Percentiles rank a stretch among this genome's conserved stretches.
phyloP scores from a whole-genome alignment of 257 asterid genomes.

The Ophiorrhiza pumila region DNA sequence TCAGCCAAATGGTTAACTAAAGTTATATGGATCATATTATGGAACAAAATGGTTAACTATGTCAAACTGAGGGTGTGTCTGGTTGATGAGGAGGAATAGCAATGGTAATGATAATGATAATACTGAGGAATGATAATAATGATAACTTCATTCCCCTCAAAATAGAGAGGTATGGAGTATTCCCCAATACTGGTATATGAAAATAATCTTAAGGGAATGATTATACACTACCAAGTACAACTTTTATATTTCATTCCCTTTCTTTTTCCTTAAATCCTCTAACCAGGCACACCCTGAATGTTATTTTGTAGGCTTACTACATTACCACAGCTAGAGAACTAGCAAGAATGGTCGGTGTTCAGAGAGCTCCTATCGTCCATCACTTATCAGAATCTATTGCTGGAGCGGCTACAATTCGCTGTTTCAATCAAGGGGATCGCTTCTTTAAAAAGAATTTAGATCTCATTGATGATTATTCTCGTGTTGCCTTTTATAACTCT shows the following conservation, averaged over 20 bases:
- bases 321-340: conserved; percentile 71
- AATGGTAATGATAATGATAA: too few relatives aligned
- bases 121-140: too few relatives aligned
- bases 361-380: conserved; percentile 76
- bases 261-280: too few relatives aligned
- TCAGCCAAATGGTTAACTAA: neutral
- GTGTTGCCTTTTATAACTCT: conserved; percentile 62
- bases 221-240: too few relatives aligned
- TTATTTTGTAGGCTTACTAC: conserved; percentile 55
- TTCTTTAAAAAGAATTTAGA: conserved; percentile 42
- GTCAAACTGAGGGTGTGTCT: neutral
- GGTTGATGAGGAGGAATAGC: too few relatives aligned
- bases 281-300: too few relatives aligned
- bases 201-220: too few relatives aligned
- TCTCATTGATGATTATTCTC: conserved; percentile 66
- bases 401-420: conserved; percentile 66
- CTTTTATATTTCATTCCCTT: too few relatives aligned
- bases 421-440: conserved; percentile 66
- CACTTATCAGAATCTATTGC: conserved; percentile 73
- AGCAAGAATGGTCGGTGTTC: conserved; percentile 74
- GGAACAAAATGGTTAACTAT: neutral
- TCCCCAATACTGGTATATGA: too few relatives aligned
- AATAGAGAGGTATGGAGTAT: too few relatives aligned
- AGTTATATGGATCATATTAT: too few relatives aligned
- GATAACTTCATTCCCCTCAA: too few relatives aligned